These are phyloP conservation scores for Heritiera littoralis DNA, from an alignment of 345 rosid species.

Conservation along the genomic window DNA sequence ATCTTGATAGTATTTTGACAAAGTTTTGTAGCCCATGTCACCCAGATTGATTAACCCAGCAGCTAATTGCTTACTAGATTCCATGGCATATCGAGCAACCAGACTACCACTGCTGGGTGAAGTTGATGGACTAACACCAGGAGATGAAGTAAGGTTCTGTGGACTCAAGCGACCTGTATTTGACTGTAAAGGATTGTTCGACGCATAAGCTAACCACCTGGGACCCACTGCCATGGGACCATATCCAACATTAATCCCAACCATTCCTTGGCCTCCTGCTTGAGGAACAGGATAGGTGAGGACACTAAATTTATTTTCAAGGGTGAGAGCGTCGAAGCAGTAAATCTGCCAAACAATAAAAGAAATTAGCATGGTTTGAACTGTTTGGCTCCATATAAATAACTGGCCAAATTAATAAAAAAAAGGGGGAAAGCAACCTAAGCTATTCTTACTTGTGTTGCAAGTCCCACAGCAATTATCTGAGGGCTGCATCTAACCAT, in stretches of 20 bases:
- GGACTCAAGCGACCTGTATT: slow-evolving; percentile 88
- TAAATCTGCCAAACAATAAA: slow-evolving; percentile 66
- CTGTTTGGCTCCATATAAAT: not conserved
- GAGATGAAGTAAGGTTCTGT: slow-evolving; percentile 83
- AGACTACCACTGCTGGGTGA: slow-evolving; percentile 82
- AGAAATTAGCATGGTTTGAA: slow-evolving; percentile 15
- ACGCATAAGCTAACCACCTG: slow-evolving; percentile 96
- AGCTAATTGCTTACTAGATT: slow-evolving; percentile 88
- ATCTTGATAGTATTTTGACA: slow-evolving; percentile 84
- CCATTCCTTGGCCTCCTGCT: slow-evolving; percentile 69
- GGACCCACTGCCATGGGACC: slow-evolving; percentile 99
- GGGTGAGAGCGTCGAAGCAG: slow-evolving; percentile 93
- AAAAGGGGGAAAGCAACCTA: not conserved
- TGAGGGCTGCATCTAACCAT: slow-evolving; percentile 91
- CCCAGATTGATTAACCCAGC: slow-evolving; percentile 80
- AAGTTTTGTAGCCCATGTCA: slow-evolving; percentile 83
- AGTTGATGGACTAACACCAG: slow-evolving; percentile 92
- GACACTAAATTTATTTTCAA: slow-evolving; percentile 87
- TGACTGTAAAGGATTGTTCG: slow-evolving; percentile 70
- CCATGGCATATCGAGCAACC: slow-evolving; percentile 97
- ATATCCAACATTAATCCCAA: slow-evolving; percentile 77
- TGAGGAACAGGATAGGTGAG: slow-evolving; percentile 93
- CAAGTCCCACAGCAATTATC: slow-evolving; percentile 83
- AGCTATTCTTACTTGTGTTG: slow-evolving; percentile 65
- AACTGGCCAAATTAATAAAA: slow-evolving; percentile 2